Conservation (phyloP, 306 rosid genomes). For the Ormosia emarginata region DNA sequence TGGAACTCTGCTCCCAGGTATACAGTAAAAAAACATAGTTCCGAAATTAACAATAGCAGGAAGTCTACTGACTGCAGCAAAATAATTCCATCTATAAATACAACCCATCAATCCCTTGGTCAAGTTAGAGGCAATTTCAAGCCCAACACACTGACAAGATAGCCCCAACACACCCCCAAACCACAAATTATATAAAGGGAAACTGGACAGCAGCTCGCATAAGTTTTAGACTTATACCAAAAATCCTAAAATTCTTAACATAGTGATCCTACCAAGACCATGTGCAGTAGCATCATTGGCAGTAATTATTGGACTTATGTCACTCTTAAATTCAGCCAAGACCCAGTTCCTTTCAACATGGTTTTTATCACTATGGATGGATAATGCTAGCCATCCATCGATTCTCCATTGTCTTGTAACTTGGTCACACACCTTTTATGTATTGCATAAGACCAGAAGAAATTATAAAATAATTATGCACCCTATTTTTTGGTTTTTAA, state of each 20-base stretch:
- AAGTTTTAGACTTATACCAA: conserved; percentile 46
- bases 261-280: conserved; percentile 99
- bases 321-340: conserved; percentile 95
- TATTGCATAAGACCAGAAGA: too few relatives aligned
- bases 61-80: conserved; percentile 26
- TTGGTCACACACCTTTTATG: conserved; percentile 89
- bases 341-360: conserved; percentile 98
- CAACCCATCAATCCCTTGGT: conserved; percentile 37
- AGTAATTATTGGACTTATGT: conserved; percentile 95
- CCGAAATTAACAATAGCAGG: conserved; percentile 24
- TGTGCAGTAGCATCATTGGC: conserved; percentile 99
- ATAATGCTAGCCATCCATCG: conserved; percentile 98
- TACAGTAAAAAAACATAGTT: conserved; percentile 36
- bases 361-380: conserved; percentile 97
- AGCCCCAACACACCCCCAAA: conserved; percentile 67
- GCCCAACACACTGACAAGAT: conserved; percentile 31
- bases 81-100: conserved; percentile 32
- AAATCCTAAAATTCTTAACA: conserved; percentile 62
- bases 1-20: conserved; percentile 35
- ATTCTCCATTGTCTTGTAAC: conserved; percentile 88
- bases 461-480: too few relatives aligned
- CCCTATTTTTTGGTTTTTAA: too few relatives aligned
- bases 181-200: conserved; percentile 83
- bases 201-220: conserved; percentile 96
- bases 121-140: conserved; percentile 46